These are phyloP conservation scores for Hypoxylon sp. DNA, from an alignment of 2,329 filamentous ascomycete species.

Conservation along the genomic window DNA sequence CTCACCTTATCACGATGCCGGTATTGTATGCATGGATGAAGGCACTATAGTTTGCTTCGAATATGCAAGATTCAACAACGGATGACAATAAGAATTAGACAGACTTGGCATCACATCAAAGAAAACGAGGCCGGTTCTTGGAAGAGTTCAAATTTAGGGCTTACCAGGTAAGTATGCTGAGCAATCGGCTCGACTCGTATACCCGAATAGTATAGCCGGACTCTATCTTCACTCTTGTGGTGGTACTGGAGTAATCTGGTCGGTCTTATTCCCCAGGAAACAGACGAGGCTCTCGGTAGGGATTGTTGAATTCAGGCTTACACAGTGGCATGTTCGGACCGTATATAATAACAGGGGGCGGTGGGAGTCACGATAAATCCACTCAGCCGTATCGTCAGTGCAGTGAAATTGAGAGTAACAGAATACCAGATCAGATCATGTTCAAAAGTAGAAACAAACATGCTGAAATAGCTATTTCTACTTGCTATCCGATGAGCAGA, in stretches of 20 bases:
- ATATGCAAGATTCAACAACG: no score
- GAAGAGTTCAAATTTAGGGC: constrained; percentile 27
- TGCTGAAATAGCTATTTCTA: no score
- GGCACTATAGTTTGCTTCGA: no score
- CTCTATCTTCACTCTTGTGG: neutral
- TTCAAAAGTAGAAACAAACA: neutral
- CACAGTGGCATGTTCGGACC: neutral
- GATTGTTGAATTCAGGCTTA: no score
- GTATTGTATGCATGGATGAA: no score
- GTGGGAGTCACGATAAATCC: constrained; percentile 1
- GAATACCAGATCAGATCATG: neutral
- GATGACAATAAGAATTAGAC: constrained; percentile 12
- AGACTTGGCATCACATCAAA: constrained; percentile 3
- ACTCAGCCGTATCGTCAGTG: constrained; percentile 6
- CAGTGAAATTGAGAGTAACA: neutral
- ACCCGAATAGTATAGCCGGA: constrained; percentile 4
- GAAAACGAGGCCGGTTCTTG: constrained; percentile 1
- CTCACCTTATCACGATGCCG: neutral
- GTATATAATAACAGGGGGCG: neutral
- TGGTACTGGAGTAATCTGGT: neutral
- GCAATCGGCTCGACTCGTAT: constrained; percentile 22
- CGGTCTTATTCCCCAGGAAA: neutral
- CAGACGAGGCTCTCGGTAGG: neutral
- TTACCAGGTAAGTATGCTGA: constrained; percentile 18
- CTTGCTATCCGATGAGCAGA: no score